These are phyloP conservation scores for Aureobasidium sp. DNA, from an alignment of 2,329 filamentous ascomycete species.

Conservation along the genomic window DNA sequence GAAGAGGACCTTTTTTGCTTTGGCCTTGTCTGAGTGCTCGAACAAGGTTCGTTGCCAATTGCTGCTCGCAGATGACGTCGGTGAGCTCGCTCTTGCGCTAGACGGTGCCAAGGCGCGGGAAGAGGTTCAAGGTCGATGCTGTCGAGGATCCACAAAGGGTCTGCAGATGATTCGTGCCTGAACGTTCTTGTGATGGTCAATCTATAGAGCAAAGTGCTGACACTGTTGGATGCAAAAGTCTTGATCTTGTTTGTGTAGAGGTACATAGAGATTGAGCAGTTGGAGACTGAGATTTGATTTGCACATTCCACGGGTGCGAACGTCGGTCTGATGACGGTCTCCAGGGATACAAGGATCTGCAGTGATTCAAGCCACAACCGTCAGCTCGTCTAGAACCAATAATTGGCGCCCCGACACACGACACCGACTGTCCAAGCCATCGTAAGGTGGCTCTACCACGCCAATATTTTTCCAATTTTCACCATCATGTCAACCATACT, in stretches of 20 bases:
- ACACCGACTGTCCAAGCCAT: neutral
- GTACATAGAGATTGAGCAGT: neutral
- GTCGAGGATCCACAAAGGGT: neutral
- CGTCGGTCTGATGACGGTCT: neutral
- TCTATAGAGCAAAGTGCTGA: neutral
- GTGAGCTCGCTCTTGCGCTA: neutral
- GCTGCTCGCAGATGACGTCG: neutral
- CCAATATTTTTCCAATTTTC: neutral
- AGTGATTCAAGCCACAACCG: constrained; percentile 12
- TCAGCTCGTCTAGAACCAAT: neutral
- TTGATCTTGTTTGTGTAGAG: neutral
- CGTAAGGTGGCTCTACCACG: neutral
- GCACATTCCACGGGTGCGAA: neutral
- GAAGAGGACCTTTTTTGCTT: neutral
- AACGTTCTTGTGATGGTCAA: neutral
- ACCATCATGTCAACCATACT: constrained; percentile 52
- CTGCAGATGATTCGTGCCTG: constrained; percentile 1
- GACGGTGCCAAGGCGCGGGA: neutral
- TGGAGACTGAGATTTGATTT: neutral
- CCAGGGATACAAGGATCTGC: constrained; percentile 9
- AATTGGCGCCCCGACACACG: neutral
- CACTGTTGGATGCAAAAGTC: neutral
- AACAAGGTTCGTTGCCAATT: neutral
- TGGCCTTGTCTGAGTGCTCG: neutral
- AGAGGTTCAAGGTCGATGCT: neutral